Conservation (phyloP, 441 rosid genomes). For the Rhodomyrtus psidioides region DNA sequence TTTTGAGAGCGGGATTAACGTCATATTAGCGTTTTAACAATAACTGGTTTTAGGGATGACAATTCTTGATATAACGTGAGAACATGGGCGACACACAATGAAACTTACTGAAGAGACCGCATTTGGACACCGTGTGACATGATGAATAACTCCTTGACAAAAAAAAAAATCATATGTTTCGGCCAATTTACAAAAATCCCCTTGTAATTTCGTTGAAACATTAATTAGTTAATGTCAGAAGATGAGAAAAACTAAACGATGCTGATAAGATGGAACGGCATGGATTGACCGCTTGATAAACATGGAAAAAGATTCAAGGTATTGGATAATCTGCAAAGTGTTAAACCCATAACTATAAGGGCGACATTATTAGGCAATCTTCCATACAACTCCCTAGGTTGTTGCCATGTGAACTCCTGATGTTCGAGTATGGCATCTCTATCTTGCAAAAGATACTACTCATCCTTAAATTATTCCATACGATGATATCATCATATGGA, state of each 20-base stretch:
- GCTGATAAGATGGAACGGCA: not conserved
- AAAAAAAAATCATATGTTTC: not conserved
- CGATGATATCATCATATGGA: not conserved
- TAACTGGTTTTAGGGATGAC: not conserved
- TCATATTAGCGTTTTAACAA: not conserved
- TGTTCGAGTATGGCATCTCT: not conserved
- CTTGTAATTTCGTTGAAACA: not conserved
- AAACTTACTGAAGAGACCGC: not conserved
- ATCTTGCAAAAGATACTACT: not conserved
- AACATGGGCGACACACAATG: not conserved
- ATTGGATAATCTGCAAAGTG: not conserved
- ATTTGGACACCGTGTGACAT: not conserved
- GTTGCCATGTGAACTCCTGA: not conserved
- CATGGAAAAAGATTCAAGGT: too few species aligned
- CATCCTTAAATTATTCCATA: not conserved
- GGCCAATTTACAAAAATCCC: not conserved
- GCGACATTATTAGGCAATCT: not conserved
- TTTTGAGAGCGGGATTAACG: not conserved
- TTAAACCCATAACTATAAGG: not conserved
- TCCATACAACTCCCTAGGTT: not conserved
- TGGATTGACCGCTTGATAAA: too few species aligned
- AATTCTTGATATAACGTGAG: not conserved
- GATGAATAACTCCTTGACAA: not conserved
- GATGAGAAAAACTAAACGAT: not conserved
- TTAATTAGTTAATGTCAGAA: not conserved